Percentiles rank a stretch among this genome's conserved stretches.
Evolutionary conservation across 108 stramenopile genomes (phyloP).

Genomic region (Skeletonema menzelii): DNA sequence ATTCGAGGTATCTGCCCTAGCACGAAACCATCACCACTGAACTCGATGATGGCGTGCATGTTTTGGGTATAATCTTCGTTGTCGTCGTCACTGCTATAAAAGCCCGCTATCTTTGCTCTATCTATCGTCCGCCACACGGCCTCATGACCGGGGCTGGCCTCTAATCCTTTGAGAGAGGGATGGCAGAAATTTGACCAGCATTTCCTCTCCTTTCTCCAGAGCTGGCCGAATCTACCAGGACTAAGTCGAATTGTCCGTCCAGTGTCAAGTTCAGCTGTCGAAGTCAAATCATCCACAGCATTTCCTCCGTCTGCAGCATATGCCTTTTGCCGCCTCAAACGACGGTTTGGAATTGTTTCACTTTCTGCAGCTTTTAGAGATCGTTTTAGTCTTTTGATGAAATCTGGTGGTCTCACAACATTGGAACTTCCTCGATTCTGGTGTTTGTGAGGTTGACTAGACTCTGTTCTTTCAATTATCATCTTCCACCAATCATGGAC

Average conservation of each 20-base stretch:
- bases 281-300: not conserved
- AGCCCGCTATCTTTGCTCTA: constrained; percentile 54
- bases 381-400: constrained; percentile 35
- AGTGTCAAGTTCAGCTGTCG: constrained; percentile 1
- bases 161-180: constrained; percentile 53
- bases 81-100: constrained; percentile 4
- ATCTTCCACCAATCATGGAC: not conserved
- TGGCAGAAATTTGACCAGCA: constrained; percentile 80
- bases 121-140: constrained; percentile 74
- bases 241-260: constrained; percentile 31
- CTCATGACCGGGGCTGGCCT: constrained; percentile 65
- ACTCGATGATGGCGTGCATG: constrained; percentile 54
- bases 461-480: constrained; percentile 14
- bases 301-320: constrained; percentile 2
- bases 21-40: constrained; percentile 68
- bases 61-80: constrained; percentile 9
- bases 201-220: constrained; percentile 53
- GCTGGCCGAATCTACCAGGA: constrained; percentile 63
- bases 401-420: constrained; percentile 14
- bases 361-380: constrained; percentile 41
- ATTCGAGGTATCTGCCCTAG: constrained; percentile 58
- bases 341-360: constrained; percentile 29
- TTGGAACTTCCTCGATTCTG: not conserved
- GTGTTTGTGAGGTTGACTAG: constrained; percentile 5
- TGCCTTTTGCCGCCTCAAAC: constrained; percentile 11